phyloP scores from a whole-genome alignment of 805 yeast species.

The Candida ovalis region DNA sequence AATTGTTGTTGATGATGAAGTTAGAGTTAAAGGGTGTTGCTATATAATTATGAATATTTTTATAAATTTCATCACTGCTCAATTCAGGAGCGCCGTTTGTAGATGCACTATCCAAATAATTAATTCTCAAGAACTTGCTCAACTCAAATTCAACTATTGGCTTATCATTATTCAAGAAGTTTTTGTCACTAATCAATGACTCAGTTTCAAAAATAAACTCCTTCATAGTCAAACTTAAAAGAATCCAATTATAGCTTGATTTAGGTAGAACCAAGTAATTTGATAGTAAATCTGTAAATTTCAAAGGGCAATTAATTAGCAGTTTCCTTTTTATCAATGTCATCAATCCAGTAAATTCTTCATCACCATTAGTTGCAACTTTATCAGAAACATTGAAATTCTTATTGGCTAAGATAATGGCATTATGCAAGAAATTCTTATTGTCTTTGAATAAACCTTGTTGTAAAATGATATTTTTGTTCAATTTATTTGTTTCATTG shows the following conservation, averaged over 20 bases:
- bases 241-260: conserved; percentile 39
- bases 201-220: conserved; percentile 37
- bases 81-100: conserved; percentile 6
- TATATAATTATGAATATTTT: conserved; percentile 19
- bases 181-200: conserved; percentile 19
- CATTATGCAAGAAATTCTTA: conserved; percentile 45
- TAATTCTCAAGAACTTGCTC: conserved; percentile 11
- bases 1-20: conserved; percentile 43
- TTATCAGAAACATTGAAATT: conserved; percentile 28
- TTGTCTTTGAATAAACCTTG: conserved; percentile 31
- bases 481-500: conserved; percentile 25
- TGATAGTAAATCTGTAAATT: conserved; percentile 44
- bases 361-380: conserved; percentile 19
- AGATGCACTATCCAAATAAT: conserved; percentile 16
- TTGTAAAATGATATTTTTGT: conserved; percentile 19
- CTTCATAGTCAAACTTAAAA: conserved; percentile 42
- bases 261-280: conserved; percentile 43
- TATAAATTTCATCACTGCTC: conserved; percentile 18
- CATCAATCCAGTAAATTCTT: conserved; percentile 31
- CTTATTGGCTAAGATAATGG: conserved; percentile 50
- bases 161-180: conserved; percentile 19
- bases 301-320: conserved; percentile 47
- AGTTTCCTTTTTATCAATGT: conserved; percentile 45
- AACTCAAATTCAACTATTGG: conserved; percentile 27
- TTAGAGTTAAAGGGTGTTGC: conserved; percentile 22